Evolutionary conservation across 345 rosid genomes (phyloP).

Genomic region (Zanthoxylum bungeanum): DNA sequence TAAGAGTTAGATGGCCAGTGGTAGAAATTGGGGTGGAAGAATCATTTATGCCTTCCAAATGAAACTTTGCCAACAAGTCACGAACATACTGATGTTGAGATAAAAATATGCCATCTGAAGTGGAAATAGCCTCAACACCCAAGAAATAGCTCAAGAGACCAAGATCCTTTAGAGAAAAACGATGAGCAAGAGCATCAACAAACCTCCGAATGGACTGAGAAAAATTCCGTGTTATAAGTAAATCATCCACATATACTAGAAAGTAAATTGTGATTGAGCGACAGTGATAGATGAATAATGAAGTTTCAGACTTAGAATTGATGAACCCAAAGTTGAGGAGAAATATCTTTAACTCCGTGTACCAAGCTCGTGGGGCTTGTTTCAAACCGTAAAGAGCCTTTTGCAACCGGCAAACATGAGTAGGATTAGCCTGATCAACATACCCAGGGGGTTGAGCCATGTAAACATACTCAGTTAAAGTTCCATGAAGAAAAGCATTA

Average conservation of each 20-base stretch:
- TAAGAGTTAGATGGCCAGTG: rapidly evolving
- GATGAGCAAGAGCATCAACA: not conserved
- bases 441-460: not conserved
- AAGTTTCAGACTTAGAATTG: not conserved
- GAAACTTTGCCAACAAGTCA: not conserved
- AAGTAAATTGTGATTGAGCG: not conserved
- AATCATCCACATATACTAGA: slow-evolving; percentile 2
- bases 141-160: not conserved
- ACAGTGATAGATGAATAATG: not conserved
- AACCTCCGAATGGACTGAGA: rapidly evolving
- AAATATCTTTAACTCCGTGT: not conserved
- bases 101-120: not conserved
- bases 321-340: not conserved
- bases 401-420: not conserved
- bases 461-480: not conserved
- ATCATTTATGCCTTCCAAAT: not conserved
- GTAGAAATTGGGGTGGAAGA: not conserved
- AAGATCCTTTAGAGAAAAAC: not conserved
- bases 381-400: not conserved
- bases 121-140: not conserved
- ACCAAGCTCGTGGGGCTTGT: slow-evolving; percentile 5
- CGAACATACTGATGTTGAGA: not conserved
- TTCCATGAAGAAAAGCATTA: not conserved
- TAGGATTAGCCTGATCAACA: not conserved
- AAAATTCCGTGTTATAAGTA: not conserved